Conservation (phyloP, 2,329 filamentous ascomycete species). For the Beauveria australis region DNA sequence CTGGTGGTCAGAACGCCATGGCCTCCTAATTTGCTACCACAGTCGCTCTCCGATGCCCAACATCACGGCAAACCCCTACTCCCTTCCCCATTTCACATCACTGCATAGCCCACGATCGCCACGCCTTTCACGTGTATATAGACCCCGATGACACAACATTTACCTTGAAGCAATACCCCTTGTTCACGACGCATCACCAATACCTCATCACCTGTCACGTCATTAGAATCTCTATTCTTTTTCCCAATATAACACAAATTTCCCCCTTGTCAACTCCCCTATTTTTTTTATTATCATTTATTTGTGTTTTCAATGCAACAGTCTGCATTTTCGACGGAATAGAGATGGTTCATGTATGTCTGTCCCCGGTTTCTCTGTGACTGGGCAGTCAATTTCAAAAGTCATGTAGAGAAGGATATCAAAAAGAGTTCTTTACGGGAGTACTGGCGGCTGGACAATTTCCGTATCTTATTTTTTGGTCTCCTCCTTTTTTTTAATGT, state of each 20-base stretch:
- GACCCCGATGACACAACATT: constrained; percentile 29
- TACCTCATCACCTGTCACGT: constrained; percentile 16
- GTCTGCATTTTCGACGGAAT: constrained; percentile 23
- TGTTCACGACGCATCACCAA: constrained; percentile 25
- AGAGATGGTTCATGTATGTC: constrained; percentile 32
- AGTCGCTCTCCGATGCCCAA: not conserved
- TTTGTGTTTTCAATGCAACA: constrained; percentile 7
- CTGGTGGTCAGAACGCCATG: constrained; percentile 44
- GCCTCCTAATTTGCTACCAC: constrained; percentile 23
- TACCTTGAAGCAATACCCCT: constrained; percentile 27
- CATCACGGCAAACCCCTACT: constrained; percentile 6
- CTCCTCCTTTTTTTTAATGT: constrained; percentile 6
- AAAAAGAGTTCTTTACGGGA: constrained; percentile 20
- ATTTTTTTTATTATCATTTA: constrained; percentile 5
- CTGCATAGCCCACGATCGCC: constrained; percentile 26
- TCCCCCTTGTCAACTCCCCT: not conserved
- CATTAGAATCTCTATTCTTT: constrained; percentile 10
- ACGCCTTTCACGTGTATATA: constrained; percentile 32
- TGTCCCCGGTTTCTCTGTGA: constrained; percentile 15
- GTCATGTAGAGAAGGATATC: constrained; percentile 30
- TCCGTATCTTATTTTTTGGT: constrained; percentile 13
- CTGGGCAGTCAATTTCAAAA: constrained; percentile 26
- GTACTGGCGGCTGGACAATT: constrained; percentile 27
- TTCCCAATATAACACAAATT: constrained; percentile 1
- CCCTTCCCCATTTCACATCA: constrained; percentile 2